A percentile compares a stretch with the other conserved stretches of the same genome.
These are phyloP conservation scores for Boletellus emodensis DNA, from an alignment of 768 basidiomycete species.

Conservation along the genomic window DNA sequence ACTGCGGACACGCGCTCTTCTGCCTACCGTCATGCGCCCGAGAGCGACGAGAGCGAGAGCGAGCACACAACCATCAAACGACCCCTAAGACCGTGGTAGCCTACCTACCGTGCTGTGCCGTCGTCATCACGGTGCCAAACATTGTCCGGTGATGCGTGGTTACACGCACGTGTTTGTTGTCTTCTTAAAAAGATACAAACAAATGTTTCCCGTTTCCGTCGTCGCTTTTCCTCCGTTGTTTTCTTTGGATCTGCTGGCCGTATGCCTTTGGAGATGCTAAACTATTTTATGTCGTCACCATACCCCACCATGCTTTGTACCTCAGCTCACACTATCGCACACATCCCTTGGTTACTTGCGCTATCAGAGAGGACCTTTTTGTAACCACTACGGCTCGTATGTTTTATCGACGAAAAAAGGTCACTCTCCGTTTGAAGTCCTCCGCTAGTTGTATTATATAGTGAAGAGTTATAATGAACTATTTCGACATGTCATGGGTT, in stretches of 20 bases:
- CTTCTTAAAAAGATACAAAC: not conserved
- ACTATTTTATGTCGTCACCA: slow-evolving; percentile 13
- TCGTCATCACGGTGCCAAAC: not conserved
- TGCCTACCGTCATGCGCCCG: slow-evolving; percentile 23
- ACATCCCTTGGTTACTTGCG: not conserved
- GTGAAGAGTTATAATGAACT: slow-evolving; percentile 17
- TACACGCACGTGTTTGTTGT: not conserved
- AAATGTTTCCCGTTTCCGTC: no score
- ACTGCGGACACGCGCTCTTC: slow-evolving; percentile 23
- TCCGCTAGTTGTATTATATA: slow-evolving; percentile 20
- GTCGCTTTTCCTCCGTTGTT: not conserved
- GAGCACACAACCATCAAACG: slow-evolving; percentile 29
- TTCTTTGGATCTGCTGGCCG: slow-evolving; percentile 9
- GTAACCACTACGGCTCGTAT: slow-evolving; percentile 6
- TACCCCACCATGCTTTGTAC: slow-evolving; percentile 15
- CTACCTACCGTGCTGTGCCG: not conserved
- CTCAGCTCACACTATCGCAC: slow-evolving; percentile 8
- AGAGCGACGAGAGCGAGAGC: slow-evolving; percentile 37
- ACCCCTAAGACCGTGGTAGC: slow-evolving; percentile 48
- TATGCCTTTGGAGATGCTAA: slow-evolving; percentile 5
- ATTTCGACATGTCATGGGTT: not conserved
- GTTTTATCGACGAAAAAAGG: slow-evolving; percentile 3
- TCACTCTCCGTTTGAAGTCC: not conserved
- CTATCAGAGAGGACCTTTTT: not conserved
- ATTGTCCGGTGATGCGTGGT: not conserved